Evolutionary conservation across 1,284 basidiomycete genomes (phyloP).

Genomic region (Ganoderma lucidum): DNA sequence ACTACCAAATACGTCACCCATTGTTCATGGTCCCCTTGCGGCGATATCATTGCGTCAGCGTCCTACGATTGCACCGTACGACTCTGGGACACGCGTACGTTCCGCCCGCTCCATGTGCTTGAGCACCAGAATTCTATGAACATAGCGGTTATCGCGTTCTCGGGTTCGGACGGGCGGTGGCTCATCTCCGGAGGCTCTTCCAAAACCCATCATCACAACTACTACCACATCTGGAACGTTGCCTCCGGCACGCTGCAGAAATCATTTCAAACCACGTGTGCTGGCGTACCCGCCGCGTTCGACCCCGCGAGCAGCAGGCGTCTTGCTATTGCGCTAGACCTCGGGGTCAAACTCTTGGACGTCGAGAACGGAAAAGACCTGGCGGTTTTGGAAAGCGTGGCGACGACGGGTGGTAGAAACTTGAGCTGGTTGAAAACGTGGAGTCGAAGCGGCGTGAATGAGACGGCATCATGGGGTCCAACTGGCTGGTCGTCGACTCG

Average conservation of each 20-base stretch:
- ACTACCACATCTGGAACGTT: neutral
- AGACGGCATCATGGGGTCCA: constrained; percentile 34
- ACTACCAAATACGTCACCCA: constrained; percentile 24
- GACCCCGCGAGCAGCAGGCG: constrained; percentile 32
- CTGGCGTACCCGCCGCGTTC: constrained; percentile 24
- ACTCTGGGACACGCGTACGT: constrained; percentile 28
- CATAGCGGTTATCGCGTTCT: neutral
- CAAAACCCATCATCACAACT: no score
- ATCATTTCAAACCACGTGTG: neutral
- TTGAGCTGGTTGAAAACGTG: constrained; percentile 34
- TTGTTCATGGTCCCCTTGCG: constrained; percentile 33
- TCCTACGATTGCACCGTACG: constrained; percentile 23
- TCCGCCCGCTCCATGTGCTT: constrained; percentile 14
- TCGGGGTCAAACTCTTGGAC: constrained; percentile 31
- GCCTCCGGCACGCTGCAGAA: neutral
- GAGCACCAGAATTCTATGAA: constrained; percentile 27
- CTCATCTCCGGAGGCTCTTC: neutral
- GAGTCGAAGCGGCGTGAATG: constrained; percentile 36
- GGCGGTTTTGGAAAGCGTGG: constrained; percentile 25
- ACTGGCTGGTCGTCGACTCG: constrained; percentile 44
- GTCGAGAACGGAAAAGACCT: constrained; percentile 29
- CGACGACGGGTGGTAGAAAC: constrained; percentile 44
- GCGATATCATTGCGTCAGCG: constrained; percentile 26
- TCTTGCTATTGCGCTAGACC: constrained; percentile 35
- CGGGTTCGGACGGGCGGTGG: neutral